Base-by-base conservation (phyloP, 1,284 basidiomycete genomes). In the Moesziomyces aphidis region DNA sequence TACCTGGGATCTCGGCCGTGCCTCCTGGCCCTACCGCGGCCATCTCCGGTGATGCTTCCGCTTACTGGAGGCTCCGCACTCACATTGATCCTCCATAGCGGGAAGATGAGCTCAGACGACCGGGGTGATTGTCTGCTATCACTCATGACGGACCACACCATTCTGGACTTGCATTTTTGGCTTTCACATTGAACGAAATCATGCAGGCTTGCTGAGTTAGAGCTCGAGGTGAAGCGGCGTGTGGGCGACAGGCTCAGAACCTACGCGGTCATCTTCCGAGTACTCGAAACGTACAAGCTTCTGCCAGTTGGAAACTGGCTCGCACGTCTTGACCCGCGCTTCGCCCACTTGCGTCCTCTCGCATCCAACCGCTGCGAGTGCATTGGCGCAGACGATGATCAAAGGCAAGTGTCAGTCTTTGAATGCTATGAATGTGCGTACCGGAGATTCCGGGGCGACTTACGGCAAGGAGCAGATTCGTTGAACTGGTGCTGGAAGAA, bases 401-500 rank as follows among this genome's bases (percentile, higher is more conserved):
- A n/a, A 50, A 19, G 49, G 17, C 26, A 22, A 21, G 26, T 28
- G 24, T 42, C 31, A 39, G 19, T 22, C 31, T 24, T 17, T 13
- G 1, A 17, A 24, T 11, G 10, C 31, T 17, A 17, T 21, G 8
- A 5, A 26, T 11, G n/a, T 46, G 13, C 13, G 13, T n/a, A 22
- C 7, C 7, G 1, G 6, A 7, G 26, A 26, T 17, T 8, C 26
- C 10, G 31, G 31, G 31, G 31, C 31, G 31, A 61, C 68, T 50
- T 44, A 39, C 76, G 79, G 36, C 79, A 80, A 0, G 76, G 70
- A 1, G 73, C 72, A 46, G 64, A 58, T 43, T 78, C 79, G 61
- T 81, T 75, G 67, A 74, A 76, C 26, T 80, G 78, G 45, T 79
- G 72, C 28, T 43, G 45, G 53, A 76, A 80, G 44, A 70, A 48